Percentiles rank a stretch among this genome's conserved stretches.
Conservation (phyloP, 306 rosid genomes). For the Mimosa bimucronata region DNA sequence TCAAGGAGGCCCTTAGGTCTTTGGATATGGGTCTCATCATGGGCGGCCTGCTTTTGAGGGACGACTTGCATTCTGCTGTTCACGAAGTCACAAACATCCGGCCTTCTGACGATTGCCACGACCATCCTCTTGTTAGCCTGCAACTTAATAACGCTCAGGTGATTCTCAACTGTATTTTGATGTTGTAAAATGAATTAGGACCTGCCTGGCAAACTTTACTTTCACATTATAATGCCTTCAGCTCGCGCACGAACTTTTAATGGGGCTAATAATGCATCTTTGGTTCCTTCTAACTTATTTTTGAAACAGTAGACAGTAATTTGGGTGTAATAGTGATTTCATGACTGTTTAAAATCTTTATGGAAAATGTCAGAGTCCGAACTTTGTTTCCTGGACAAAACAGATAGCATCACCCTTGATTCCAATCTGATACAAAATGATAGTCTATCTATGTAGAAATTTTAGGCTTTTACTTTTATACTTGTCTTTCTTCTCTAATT, state of each 20-base stretch:
- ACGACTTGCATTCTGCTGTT: slow-evolving; percentile 75
- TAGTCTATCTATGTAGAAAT: neutral
- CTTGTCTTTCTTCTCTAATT: neutral
- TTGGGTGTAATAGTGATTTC: neutral
- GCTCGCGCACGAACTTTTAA: neutral
- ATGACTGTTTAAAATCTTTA: neutral
- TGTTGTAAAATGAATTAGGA: neutral
- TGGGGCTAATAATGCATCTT: neutral
- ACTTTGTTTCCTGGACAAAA: neutral
- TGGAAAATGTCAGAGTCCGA: neutral
- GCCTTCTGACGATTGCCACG: slow-evolving; percentile 45
- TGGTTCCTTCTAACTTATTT: neutral
- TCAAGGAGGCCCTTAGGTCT: slow-evolving; percentile 72
- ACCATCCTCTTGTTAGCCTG: slow-evolving; percentile 47
- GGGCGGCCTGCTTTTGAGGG: slow-evolving; percentile 79
- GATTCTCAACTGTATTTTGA: neutral
- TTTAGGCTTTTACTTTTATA: neutral
- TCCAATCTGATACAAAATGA: neutral
- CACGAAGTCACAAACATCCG: slow-evolving; percentile 46
- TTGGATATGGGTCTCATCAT: slow-evolving; percentile 89
- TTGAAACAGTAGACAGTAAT: neutral
- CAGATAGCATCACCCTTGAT: neutral
- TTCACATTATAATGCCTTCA: neutral
- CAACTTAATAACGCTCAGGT: slow-evolving; percentile 63
- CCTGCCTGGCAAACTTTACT: neutral